Percentiles rank a stretch among this genome's conserved stretches.
Conservation (phyloP, 306 rosid genomes). For the Citrullus mucosospermus region DNA sequence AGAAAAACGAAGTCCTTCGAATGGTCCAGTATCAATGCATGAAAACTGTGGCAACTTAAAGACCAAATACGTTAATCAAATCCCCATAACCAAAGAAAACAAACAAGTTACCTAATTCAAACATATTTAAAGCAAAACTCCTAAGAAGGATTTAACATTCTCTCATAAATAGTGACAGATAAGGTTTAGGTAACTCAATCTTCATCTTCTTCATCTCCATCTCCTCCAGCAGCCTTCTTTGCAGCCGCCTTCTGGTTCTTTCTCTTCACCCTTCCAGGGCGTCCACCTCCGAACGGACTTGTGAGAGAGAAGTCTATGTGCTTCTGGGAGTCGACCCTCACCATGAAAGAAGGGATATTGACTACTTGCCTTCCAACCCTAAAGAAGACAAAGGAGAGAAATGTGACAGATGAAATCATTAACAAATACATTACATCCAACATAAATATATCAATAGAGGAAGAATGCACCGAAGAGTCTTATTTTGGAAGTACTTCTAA, state of each 20-base stretch:
- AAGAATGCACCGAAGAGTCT: neutral
- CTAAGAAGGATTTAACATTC: neutral
- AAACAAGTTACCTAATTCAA: neutral
- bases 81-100: neutral
- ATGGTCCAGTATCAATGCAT: neutral
- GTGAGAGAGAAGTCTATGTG: slow-evolving; percentile 3
- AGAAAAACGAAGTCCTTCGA: neutral
- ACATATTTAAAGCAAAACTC: neutral
- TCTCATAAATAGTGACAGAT: neutral
- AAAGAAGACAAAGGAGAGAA: neutral
- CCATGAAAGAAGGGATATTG: slow-evolving; percentile 2
- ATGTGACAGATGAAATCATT: neutral
- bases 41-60: neutral
- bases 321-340: slow-evolving; percentile 1
- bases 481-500: neutral
- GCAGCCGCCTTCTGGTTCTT: neutral
- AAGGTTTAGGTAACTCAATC: neutral
- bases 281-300: neutral
- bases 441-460: neutral
- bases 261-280: slow-evolving; percentile 5
- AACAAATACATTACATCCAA: neutral
- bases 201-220: slow-evolving; percentile 3
- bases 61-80: neutral
- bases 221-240: slow-evolving; percentile 1
- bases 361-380: slow-evolving; percentile 6